Evolutionary conservation across 2,329 filamentous ascomycete genomes (phyloP), one percentile per base, ranked within the genome.

Genomic region (Talaromyces islandicus): DNA sequence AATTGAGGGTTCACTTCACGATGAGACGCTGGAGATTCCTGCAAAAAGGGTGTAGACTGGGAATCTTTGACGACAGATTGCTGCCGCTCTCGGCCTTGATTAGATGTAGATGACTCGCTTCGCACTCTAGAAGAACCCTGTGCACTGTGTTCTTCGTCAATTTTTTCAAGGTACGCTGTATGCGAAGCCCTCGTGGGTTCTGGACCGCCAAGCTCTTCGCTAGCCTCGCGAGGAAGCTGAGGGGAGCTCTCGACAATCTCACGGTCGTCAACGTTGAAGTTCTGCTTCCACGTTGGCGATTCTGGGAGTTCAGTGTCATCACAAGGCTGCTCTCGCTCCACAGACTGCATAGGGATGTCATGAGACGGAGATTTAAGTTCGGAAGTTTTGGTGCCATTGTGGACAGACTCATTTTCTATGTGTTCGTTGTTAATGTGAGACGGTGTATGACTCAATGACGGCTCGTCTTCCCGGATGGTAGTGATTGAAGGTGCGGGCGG

Each of bases 151-250:
- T 52, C 48, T 52, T 52, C 48, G 14, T 52, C 48, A 29, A 52
- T 52, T n/a, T 29, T 24, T 12, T 52, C 48, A 11, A 29, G 48
- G 19, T 52, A n/a, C 24, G 25, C 10, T 14, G 27, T 29, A 10
- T 52, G 25, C 12, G 48, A 3, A 52, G 4, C 17, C 27, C 11
- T 52, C 2, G 50, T 61, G 10, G 60, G 58, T 4, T 67, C 64
- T 11, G 64, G 70, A 12, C 62, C 67, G 5, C 69, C 68, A 5
- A 71, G 61, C 56, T 71, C 70, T 58, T 70, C 65, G n/a, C 68
- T 71, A 38, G 59, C 62, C 43, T 64, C 54, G n/a, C 66, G 66
- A 52, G 60, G 64, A 21, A 38, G 60, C 24, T 59, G 54, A 11
- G 59, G 61, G 2, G 61, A 61, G 7, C 54, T 51, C 5, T 53